These are phyloP conservation scores for Calamus simplicifolius DNA, from an alignment of 176 grass and related monocot genomes.

Conservation along the genomic window DNA sequence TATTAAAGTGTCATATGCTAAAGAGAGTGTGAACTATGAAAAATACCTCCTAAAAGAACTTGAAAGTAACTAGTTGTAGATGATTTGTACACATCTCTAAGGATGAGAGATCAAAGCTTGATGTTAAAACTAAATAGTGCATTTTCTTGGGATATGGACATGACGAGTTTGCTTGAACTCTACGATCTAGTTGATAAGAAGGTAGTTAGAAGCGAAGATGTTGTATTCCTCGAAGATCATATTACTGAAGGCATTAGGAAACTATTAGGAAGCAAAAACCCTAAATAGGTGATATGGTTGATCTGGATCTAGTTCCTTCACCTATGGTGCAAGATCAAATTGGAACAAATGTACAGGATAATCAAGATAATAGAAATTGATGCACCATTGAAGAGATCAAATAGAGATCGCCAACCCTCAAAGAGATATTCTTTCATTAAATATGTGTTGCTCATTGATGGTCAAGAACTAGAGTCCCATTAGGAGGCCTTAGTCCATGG, in stretches of 20 bases:
- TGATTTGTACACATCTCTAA: too few relatives aligned
- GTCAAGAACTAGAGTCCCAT: too few relatives aligned
- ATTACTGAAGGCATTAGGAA: neutral
- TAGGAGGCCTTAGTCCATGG: too few relatives aligned
- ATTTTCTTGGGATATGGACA: slow-evolving; percentile 8
- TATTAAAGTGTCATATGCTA: too few relatives aligned
- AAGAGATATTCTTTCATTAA: too few relatives aligned
- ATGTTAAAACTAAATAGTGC: neutral
- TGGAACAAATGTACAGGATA: too few relatives aligned
- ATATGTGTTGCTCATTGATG: too few relatives aligned
- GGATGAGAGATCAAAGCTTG: too few relatives aligned
- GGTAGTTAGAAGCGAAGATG: neutral
- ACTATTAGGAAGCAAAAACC: neutral
- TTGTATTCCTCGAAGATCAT: neutral
- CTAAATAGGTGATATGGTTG: neutral
- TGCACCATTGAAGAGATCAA: neutral
- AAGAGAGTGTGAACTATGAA: too few relatives aligned
- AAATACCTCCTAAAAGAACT: too few relatives aligned
- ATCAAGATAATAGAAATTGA: too few relatives aligned
- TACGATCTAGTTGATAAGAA: neutral
- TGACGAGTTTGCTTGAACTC: slow-evolving; percentile 7
- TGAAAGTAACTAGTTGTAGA: too few relatives aligned
- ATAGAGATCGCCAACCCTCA: neutral
- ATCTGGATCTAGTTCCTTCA: neutral
- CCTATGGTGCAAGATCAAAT: neutral